A percentile compares a stretch with the other conserved stretches of the same genome.
Evolutionary conservation across 2,329 filamentous ascomycete genomes (phyloP).

Genomic region (Xylaria sp.): DNA sequence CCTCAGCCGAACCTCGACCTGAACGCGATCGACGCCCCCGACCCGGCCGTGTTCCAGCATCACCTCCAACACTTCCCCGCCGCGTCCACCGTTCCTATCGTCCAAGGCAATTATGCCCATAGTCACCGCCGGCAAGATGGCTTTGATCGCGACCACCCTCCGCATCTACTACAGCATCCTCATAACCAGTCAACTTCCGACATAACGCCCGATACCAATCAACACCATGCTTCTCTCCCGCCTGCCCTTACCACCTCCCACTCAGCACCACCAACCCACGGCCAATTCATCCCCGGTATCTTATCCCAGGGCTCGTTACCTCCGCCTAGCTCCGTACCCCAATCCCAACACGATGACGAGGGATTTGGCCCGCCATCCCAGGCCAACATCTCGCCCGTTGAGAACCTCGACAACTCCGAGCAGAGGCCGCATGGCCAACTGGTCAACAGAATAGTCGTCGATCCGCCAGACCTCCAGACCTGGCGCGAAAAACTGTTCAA

Average conservation of each 20-base stretch:
- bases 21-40: conserved; percentile 43
- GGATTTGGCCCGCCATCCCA: conserved; percentile 33
- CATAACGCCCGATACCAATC: conserved; percentile 22
- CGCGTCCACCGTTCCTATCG: conserved; percentile 37
- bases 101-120: conserved; percentile 32
- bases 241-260: conserved; percentile 40
- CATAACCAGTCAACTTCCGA: conserved; percentile 29
- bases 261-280: conserved; percentile 35
- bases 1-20: conserved; percentile 43
- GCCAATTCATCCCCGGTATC: conserved; percentile 54
- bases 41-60: conserved; percentile 40
- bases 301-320: conserved; percentile 42
- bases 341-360: conserved; percentile 43
- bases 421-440: conserved; percentile 55
- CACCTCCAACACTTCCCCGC: conserved; percentile 40
- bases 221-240: conserved; percentile 28
- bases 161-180: conserved; percentile 29
- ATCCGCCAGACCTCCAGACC: conserved; percentile 67
- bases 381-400: conserved; percentile 30
- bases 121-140: conserved; percentile 30
- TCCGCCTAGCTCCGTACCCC: conserved; percentile 32
- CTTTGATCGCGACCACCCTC: conserved; percentile 40
- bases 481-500: conserved; percentile 77
- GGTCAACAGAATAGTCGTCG: conserved; percentile 59
- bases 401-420: conserved; percentile 41